Percentiles rank a stretch among this genome's conserved stretches.
Conservation (phyloP, 768 basidiomycete genomes). For the Suillus alpinus region DNA sequence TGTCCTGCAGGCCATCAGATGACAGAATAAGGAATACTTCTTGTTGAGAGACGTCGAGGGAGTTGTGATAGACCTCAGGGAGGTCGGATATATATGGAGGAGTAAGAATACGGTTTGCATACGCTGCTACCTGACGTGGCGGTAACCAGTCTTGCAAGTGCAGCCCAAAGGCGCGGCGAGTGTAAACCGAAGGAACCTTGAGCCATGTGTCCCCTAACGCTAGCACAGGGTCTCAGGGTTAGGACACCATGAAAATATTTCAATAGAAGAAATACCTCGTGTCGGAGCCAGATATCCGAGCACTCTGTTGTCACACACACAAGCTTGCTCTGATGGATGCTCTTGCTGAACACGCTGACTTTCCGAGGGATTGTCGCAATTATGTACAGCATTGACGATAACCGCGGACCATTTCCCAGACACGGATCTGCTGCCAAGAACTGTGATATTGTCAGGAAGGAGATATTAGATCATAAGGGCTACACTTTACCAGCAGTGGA, state of each 20-base stretch:
- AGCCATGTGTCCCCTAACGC: constrained; percentile 31
- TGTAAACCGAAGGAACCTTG: constrained; percentile 32
- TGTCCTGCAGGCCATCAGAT: constrained; percentile 46
- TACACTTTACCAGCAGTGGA: constrained; percentile 30
- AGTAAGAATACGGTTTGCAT: constrained; percentile 36
- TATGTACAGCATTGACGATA: constrained; percentile 28
- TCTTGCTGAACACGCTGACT: constrained; percentile 26
- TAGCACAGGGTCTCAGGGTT: constrained; percentile 11
- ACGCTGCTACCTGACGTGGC: constrained; percentile 16
- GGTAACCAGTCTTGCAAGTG: constrained; percentile 24
- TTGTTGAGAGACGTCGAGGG: constrained; percentile 20
- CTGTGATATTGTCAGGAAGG: constrained; percentile 11
- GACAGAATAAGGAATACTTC: constrained; percentile 38
- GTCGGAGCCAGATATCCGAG: constrained; percentile 39
- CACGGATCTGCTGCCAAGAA: constrained; percentile 20
- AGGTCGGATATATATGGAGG: constrained; percentile 45
- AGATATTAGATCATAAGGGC: background rate
- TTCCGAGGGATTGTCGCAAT: constrained; percentile 28
- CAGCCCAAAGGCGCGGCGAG: constrained; percentile 28
- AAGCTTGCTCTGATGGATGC: constrained; percentile 29
- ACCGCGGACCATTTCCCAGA: constrained; percentile 20
- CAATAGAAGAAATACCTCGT: constrained; percentile 25
- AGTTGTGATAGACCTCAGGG: constrained; percentile 40
- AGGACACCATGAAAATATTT: constrained; percentile 4
- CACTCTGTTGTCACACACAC: constrained; percentile 31